Conservation (phyloP, 257 asterid species). For the Verbascum thapsus region DNA sequence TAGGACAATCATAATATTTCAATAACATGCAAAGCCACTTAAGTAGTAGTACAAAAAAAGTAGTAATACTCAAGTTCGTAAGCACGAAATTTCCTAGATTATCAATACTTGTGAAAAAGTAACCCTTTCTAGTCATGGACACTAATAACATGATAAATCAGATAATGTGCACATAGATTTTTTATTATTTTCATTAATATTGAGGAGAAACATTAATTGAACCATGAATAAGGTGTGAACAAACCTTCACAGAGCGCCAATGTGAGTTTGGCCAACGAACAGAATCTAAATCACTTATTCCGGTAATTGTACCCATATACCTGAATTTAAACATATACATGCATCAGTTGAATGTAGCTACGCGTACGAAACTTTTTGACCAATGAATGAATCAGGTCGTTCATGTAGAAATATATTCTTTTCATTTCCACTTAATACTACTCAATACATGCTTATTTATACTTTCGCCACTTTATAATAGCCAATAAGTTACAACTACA, state of each 20-base stretch:
- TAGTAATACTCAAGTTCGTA: too few relatives aligned
- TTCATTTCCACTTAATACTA: too few relatives aligned
- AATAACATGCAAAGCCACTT: too few relatives aligned
- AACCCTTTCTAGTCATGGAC: constrained; percentile 18
- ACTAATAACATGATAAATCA: background rate
- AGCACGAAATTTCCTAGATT: background rate
- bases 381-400: background rate
- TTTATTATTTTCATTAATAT: background rate
- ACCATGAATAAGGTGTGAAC: constrained; percentile 18
- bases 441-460: too few relatives aligned
- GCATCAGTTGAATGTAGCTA: constrained; percentile 16
- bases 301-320: constrained; percentile 92
- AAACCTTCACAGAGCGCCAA: constrained; percentile 92
- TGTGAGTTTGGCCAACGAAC: constrained; percentile 87
- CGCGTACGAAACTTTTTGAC: background rate
- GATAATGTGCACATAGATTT: background rate
- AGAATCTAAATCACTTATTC: constrained; percentile 77
- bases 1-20: background rate
- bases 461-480: too few relatives aligned
- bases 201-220: constrained; percentile 6
- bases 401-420: too few relatives aligned
- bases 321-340: constrained; percentile 40
- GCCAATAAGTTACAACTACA: too few relatives aligned
- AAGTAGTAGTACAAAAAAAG: too few relatives aligned
- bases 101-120: background rate